phyloP scores from a whole-genome alignment of 176 grass and related monocot genomes.

The Melocanna baccifera region DNA sequence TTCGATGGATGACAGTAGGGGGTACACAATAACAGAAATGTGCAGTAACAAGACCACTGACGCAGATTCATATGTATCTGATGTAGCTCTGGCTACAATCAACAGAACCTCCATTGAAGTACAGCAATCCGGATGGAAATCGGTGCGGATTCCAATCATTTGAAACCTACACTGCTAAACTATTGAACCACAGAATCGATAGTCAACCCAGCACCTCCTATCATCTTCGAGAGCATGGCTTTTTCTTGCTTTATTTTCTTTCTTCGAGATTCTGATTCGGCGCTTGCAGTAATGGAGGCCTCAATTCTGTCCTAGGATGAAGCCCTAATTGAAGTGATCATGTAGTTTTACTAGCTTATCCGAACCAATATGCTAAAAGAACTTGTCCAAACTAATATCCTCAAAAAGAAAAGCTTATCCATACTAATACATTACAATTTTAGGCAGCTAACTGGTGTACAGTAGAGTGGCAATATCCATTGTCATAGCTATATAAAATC shows the following conservation, averaged over 20 bases:
- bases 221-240: background rate
- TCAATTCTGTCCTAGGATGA: conserved; percentile 8
- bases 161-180: conserved; percentile 3
- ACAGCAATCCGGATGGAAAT: conserved; percentile 4
- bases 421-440: background rate
- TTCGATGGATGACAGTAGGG: conserved; percentile 14
- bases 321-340: background rate
- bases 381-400: conserved; percentile 3
- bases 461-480: conserved; percentile 8
- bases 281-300: background rate
- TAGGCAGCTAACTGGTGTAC: conserved; percentile 12
- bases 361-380: conserved; percentile 19
- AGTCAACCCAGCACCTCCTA: conserved; percentile 41
- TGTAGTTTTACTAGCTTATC: conserved; percentile 38
- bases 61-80: background rate
- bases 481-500: conserved; percentile 3
- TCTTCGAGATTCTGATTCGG: conserved; percentile 34
- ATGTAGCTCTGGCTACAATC: conserved; percentile 8
- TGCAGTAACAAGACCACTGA: background rate
- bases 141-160: conserved; percentile 34
- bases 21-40: conserved; percentile 1
- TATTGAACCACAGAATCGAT: background rate
- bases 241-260: conserved; percentile 1
- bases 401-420: conserved; percentile 29
- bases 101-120: background rate